Evolutionary conservation across 2,329 filamentous ascomycete species (phyloP), one percentile per base, ranked within the genome.

Genomic region (Helminthosporium solani): DNA sequence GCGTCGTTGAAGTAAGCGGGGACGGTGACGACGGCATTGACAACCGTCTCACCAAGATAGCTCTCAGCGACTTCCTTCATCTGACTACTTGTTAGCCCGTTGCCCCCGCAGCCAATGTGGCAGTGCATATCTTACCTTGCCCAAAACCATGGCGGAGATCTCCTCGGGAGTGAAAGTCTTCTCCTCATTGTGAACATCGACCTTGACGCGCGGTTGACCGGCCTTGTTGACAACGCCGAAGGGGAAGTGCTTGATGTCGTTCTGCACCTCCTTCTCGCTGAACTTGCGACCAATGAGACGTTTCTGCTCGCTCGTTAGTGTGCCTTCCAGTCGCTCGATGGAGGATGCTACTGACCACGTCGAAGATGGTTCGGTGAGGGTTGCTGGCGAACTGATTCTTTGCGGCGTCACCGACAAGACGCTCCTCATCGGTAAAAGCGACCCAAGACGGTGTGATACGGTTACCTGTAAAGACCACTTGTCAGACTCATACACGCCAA

Each of bases 1-100:
- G 90, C 91, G 79, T 96, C 91, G 78, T 95, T 96, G 88, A 96
- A 96, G 81, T 96, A 96, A 76, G 90, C 90, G 63, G 91, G 90
- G 60, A 96, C 91, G 53, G 91, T 96, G 57, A 96, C 90, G 66
- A 96, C 87, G 66, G 87, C 87, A 80, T 90, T 87, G 71, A 84
- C 88, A 54, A 91, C 86, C 75, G 88, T 87, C 80, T 90, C 86
- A 72, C 86, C 86, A 44, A 91, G 78, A 73, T 88, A 90, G 67
- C 78, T 76, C 78, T 91, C 87, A 61, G 87, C 86, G 56, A 87
- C 83, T 70, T 88, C 85, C 82, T 88, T 88, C 87, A 90, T 90
- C 82, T 89, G 23, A 7, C 16, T 18, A 12, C 11, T 31, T 37
- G 41, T 44, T 28, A 44, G 33, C 33, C 23, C 31, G 19, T 7